These are phyloP conservation scores for Letharia columbiana DNA, from an alignment of 495 filamentous ascomycete species.

Conservation along the genomic window DNA sequence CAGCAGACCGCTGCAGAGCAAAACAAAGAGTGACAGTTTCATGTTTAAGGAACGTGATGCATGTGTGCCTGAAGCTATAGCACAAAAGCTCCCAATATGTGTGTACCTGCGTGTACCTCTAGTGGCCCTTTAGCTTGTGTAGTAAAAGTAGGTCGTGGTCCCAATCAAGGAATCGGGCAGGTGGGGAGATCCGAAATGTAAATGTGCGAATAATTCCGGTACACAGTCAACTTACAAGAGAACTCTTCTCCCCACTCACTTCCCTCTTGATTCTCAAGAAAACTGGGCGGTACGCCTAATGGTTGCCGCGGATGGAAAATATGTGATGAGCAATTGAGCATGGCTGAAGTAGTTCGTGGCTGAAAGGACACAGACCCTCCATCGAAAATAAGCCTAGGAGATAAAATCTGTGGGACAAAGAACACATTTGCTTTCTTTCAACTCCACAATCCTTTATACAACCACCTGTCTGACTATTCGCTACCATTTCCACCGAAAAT, in stretches of 20 bases:
- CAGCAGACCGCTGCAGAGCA: conserved; percentile 13
- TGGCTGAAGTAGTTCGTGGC: background rate
- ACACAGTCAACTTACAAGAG: background rate
- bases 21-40: conserved; percentile 11
- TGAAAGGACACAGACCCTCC: background rate
- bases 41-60: conserved; percentile 14
- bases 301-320: background rate
- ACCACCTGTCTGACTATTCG: background rate
- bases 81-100: background rate
- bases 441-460: background rate
- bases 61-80: conserved; percentile 13
- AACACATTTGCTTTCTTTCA: background rate
- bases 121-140: conserved; percentile 2
- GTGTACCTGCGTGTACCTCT: background rate
- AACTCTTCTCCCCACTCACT: background rate
- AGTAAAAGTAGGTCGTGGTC: background rate
- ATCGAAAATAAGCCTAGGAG: too few relatives aligned
- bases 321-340: background rate
- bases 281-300: background rate
- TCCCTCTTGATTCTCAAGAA: background rate
- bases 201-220: conserved; percentile 28
- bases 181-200: conserved; percentile 5
- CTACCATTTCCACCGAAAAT: background rate
- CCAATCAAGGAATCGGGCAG: conserved; percentile 12
- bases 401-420: background rate